These are phyloP conservation scores for Wallacemonas collosoma DNA, from an alignment of 208 protist genomes.

Conservation along the genomic window DNA sequence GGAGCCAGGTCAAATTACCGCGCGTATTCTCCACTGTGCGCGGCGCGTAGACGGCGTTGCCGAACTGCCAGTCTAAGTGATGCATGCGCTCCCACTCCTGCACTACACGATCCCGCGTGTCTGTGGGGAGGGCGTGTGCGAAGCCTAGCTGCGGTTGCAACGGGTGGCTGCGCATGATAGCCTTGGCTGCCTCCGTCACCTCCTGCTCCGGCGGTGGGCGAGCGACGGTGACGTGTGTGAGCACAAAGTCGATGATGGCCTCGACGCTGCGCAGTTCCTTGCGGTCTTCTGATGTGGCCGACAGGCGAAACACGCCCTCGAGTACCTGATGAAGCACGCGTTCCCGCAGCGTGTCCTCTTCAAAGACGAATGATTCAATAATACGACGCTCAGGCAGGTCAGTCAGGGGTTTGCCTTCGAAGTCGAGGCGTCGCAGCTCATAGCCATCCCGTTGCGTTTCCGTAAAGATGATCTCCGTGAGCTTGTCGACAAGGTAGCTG, in stretches of 20 bases:
- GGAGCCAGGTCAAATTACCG: constrained; percentile 88
- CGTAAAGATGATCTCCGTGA: constrained; percentile 87
- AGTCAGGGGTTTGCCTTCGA: constrained; percentile 92
- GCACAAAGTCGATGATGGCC: constrained; percentile 84
- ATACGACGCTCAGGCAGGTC: constrained; percentile 83
- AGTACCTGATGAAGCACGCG: constrained; percentile 86
- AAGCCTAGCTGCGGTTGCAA: constrained; percentile 89
- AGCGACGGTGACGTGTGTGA: constrained; percentile 78
- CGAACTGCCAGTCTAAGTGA: constrained; percentile 92
- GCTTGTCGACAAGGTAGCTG: constrained; percentile 73
- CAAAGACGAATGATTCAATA: constrained; percentile 89
- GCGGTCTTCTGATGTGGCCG: constrained; percentile 71
- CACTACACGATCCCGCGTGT: constrained; percentile 75
- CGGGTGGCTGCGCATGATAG: constrained; percentile 61
- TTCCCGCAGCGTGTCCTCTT: constrained; percentile 90
- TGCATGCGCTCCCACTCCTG: constrained; percentile 90
- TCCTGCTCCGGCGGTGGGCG: constrained; percentile 28
- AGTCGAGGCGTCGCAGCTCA: constrained; percentile 90
- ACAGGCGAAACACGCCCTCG: constrained; percentile 86
- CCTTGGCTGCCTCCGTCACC: constrained; percentile 66
- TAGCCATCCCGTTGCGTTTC: constrained; percentile 91
- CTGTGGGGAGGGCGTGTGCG: constrained; percentile 79
- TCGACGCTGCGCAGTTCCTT: constrained; percentile 82
- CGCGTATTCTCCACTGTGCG: constrained; percentile 65
- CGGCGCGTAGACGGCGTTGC: constrained; percentile 86